Percentiles rank a stretch among this genome's conserved stretches.
These are phyloP conservation scores for Leccinum rimulosum DNA, from an alignment of 768 basidiomycete genomes.

Conservation along the genomic window DNA sequence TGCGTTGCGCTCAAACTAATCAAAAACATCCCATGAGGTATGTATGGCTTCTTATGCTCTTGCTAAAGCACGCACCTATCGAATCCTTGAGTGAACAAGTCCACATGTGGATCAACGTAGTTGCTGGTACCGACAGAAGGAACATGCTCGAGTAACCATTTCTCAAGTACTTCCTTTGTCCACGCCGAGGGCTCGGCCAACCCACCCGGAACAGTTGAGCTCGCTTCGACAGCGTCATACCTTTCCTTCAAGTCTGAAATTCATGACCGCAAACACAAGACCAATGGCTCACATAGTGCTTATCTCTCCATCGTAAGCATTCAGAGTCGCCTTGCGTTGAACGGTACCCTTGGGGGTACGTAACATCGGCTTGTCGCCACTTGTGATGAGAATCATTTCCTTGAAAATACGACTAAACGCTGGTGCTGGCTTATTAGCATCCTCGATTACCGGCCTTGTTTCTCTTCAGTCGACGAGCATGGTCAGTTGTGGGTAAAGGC, in stretches of 20 bases:
- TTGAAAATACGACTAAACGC: conserved; percentile 46
- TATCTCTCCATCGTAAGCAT: conserved; percentile 44
- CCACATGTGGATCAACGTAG: conserved; percentile 10
- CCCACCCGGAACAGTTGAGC: conserved; percentile 13
- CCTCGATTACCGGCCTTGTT: conserved; percentile 40
- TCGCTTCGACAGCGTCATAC: conserved; percentile 33
- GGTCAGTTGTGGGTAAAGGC: not conserved
- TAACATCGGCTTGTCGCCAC: conserved; percentile 40
- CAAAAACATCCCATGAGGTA: too few species aligned
- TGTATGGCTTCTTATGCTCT: not conserved
- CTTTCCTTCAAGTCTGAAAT: conserved; percentile 9
- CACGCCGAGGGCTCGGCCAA: conserved; percentile 25
- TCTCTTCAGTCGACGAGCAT: not conserved
- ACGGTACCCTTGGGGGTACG: conserved; percentile 47
- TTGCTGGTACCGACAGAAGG: conserved; percentile 5
- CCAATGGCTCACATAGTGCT: conserved; percentile 37
- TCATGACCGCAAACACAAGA: not conserved
- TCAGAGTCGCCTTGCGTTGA: conserved; percentile 37
- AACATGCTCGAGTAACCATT: conserved; percentile 31
- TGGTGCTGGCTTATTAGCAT: conserved; percentile 42
- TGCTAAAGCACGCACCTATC: conserved; percentile 30
- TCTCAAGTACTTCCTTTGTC: conserved; percentile 16
- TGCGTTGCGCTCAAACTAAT: conserved; percentile 30
- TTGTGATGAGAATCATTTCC: conserved; percentile 50
- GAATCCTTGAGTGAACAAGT: conserved; percentile 36